Conservation (phyloP, 176 grass and related monocot species). For the Secale cereale region DNA sequence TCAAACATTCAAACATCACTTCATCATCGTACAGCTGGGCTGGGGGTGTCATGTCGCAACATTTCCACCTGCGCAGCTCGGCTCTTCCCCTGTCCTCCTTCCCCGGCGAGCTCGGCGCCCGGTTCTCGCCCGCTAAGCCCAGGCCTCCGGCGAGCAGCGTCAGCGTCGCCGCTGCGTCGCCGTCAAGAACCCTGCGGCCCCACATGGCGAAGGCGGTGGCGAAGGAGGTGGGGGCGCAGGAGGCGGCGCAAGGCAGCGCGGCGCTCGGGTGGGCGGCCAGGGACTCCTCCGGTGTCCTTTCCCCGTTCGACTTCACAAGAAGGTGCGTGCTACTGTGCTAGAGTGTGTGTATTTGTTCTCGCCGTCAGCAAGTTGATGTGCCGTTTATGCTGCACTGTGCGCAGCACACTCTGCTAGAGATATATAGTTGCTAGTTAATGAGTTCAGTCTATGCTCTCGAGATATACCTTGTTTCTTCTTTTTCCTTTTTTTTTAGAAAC, state of each 20-base stretch:
- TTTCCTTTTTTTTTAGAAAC: too few relatives aligned
- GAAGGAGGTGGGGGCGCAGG: neutral
- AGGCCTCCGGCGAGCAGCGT: neutral
- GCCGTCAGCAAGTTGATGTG: too few relatives aligned
- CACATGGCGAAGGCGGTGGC: neutral
- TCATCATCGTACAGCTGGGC: neutral
- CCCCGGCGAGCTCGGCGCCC: neutral
- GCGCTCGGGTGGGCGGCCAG: conserved; percentile 66
- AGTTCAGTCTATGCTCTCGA: too few relatives aligned
- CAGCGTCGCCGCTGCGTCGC: neutral
- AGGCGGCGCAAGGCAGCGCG: conserved; percentile 36
- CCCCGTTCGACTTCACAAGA: conserved; percentile 56
- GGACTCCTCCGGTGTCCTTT: conserved; percentile 56
- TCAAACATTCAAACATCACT: neutral
- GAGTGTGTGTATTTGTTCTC: too few relatives aligned
- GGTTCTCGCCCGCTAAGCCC: neutral
- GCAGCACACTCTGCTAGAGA: neutral
- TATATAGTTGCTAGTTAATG: too few relatives aligned
- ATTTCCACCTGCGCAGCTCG: neutral
- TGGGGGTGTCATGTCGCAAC: neutral
- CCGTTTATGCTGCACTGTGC: neutral
- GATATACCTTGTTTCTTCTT: too few relatives aligned
- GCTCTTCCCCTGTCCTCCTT: neutral
- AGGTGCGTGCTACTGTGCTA: conserved; percentile 15
- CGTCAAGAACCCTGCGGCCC: neutral